Percentiles rank a stretch among this genome's conserved stretches.
These are phyloP conservation scores for Albifimbria verrucaria DNA, from an alignment of 2,329 filamentous ascomycete species.

Conservation along the genomic window DNA sequence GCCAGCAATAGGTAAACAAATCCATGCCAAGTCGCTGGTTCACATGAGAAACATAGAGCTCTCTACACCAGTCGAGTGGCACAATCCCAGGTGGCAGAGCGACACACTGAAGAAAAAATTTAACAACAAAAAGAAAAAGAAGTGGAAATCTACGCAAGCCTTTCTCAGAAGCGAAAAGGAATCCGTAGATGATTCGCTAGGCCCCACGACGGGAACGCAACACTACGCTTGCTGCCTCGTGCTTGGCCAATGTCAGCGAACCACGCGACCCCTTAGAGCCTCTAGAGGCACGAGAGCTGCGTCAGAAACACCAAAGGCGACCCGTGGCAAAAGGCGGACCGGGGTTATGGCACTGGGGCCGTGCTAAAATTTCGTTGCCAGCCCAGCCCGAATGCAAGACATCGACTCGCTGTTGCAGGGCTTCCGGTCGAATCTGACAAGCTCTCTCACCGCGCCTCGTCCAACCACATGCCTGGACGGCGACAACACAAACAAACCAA, in stretches of 20 bases:
- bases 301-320: slow-evolving; percentile 5
- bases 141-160: too few relatives aligned
- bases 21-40: background rate
- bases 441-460: slow-evolving; percentile 1
- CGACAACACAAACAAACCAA: background rate
- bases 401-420: slow-evolving; percentile 40
- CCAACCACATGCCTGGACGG: too few relatives aligned
- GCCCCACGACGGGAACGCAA: too few relatives aligned
- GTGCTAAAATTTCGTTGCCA: slow-evolving; percentile 3
- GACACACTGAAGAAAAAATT: too few relatives aligned
- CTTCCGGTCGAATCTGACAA: slow-evolving; percentile 31
- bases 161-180: too few relatives aligned
- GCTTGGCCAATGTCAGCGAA: slow-evolving; percentile 27
- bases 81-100: too few relatives aligned
- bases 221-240: too few relatives aligned
- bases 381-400: slow-evolving; percentile 27
- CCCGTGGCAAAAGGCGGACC: slow-evolving; percentile 29
- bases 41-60: too few relatives aligned
- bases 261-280: slow-evolving; percentile 22
- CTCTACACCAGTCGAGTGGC: too few relatives aligned
- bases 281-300: background rate
- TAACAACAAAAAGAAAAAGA: too few relatives aligned
- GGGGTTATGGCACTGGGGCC: too few relatives aligned
- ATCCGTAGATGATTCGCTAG: too few relatives aligned
- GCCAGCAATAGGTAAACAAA: background rate